These are phyloP conservation scores for Gossypium laxum DNA, from an alignment of 441 rosid genomes.

Conservation along the genomic window DNA sequence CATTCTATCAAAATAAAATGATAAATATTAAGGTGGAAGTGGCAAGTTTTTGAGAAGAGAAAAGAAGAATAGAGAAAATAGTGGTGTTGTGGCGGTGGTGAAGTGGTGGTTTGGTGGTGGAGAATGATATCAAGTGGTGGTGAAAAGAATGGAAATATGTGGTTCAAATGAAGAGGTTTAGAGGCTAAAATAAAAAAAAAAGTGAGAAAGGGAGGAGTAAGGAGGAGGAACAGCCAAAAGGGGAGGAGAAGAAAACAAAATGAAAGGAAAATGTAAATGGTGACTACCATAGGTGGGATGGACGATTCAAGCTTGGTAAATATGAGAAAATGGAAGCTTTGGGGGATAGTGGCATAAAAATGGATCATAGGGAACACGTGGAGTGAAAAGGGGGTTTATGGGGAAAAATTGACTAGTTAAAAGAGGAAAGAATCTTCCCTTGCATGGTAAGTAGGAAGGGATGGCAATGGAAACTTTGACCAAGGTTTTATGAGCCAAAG, in stretches of 20 bases:
- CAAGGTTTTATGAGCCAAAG: not conserved
- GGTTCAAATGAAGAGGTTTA: not conserved
- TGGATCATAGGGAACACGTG: not conserved
- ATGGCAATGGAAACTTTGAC: not conserved
- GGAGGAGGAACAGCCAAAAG: not conserved
- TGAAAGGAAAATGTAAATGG: not conserved
- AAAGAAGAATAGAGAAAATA: not conserved
- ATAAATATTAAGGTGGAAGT: not conserved
- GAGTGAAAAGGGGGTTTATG: not conserved
- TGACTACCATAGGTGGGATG: not conserved
- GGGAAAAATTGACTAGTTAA: not conserved
- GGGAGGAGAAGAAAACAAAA: not conserved
- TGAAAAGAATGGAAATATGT: not conserved
- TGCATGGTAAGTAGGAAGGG: not conserved
- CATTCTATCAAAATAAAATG: not conserved
- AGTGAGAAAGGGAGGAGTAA: not conserved
- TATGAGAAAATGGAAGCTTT: not conserved
- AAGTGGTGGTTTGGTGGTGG: not conserved
- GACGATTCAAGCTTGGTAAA: not conserved
- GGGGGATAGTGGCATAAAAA: not conserved
- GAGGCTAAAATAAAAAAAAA: not conserved
- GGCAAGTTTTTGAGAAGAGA: not conserved
- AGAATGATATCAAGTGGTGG: not conserved
- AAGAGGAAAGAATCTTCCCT: not conserved
- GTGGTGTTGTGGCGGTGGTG: not conserved